Base-by-base conservation (phyloP, 495 filamentous ascomycete genomes). In the Cladorrhinum samala region DNA sequence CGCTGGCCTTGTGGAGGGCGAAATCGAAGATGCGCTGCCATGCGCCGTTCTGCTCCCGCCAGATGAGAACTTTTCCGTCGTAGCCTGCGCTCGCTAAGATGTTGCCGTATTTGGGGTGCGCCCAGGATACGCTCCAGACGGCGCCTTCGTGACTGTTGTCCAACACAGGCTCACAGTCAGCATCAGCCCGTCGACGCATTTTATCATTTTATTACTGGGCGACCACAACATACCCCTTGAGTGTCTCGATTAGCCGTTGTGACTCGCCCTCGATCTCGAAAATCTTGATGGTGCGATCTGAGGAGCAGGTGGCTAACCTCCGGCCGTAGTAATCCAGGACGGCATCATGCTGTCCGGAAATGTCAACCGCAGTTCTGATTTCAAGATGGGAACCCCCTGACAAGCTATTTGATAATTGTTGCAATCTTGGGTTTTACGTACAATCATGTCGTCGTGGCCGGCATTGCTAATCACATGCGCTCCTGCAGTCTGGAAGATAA, bases 391-490 rank as follows among this genome's bases (percentile, higher is more conserved):
- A 33, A 33, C 27, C 6, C 11, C 5, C n/a, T n/a, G n/a, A n/a
- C n/a, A n/a, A n/a, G n/a, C n/a, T n/a, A n/a, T n/a, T n/a, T n/a
- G n/a, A n/a, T n/a, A n/a, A n/a, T n/a, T n/a, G n/a, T n/a, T n/a
- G n/a, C n/a, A n/a, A n/a, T n/a, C 11, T 33, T 33, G 27, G 27
- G 27, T 5, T 33, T 11, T 60, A 83, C 89, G 66, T 89, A 97
- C 92, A 78, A 98, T 96, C 91, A 98, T 97, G 69, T 96, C 92
- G 85, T 97, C 94, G 73, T 98, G 93, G 66, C 88, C 67, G 52
- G 67, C 61, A 56, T 70, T 70, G 53, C 63, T 59, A 42, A 70
- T 70, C 30, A 70, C 61, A 36, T 70, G 67, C 2, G 67, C 55
- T 51, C 63, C 58, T 54, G 65, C 60, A 46, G 65, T 50, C 65